A percentile compares a stretch with the other conserved stretches of the same genome.
Evolutionary conservation across 2,329 filamentous ascomycete genomes (phyloP).

Genomic region (Diplodia seriata): DNA sequence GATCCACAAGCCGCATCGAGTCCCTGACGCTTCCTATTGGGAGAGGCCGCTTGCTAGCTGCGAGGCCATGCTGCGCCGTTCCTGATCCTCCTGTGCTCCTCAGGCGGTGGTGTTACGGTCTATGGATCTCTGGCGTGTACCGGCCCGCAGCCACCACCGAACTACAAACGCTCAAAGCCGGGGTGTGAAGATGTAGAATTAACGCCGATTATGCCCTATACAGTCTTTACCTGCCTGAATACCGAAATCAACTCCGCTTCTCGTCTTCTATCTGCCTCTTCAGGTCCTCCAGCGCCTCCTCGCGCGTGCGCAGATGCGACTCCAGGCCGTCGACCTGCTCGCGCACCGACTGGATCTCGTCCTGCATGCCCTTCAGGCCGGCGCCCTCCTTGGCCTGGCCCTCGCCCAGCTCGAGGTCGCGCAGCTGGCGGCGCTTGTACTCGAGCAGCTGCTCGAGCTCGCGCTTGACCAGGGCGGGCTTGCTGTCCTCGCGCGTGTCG

Average conservation of each 20-base stretch:
- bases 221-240: conserved; percentile 21
- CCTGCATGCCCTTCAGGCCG: conserved; percentile 76
- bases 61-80: background rate
- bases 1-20: conserved; percentile 18
- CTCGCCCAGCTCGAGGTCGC: conserved; percentile 75
- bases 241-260: conserved; percentile 56
- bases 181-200: conserved; percentile 14
- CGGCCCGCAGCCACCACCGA: no score
- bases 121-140: background rate
- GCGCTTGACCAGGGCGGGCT: conserved; percentile 89
- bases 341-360: conserved; percentile 87
- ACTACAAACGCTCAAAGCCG: background rate
- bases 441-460: conserved; percentile 94
- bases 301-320: conserved; percentile 76
- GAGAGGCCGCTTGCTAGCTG: background rate
- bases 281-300: conserved; percentile 77
- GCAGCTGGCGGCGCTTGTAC: conserved; percentile 84
- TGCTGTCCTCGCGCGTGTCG: conserved; percentile 73
- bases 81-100: background rate
- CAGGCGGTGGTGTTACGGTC: background rate
- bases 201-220: conserved; percentile 30
- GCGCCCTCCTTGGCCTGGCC: conserved; percentile 73
- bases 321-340: conserved; percentile 95
- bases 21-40: conserved; percentile 18
- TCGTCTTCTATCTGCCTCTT: conserved; percentile 86